Conservation (phyloP, 2,329 filamentous ascomycete genomes). For the Curvularia sp. region DNA sequence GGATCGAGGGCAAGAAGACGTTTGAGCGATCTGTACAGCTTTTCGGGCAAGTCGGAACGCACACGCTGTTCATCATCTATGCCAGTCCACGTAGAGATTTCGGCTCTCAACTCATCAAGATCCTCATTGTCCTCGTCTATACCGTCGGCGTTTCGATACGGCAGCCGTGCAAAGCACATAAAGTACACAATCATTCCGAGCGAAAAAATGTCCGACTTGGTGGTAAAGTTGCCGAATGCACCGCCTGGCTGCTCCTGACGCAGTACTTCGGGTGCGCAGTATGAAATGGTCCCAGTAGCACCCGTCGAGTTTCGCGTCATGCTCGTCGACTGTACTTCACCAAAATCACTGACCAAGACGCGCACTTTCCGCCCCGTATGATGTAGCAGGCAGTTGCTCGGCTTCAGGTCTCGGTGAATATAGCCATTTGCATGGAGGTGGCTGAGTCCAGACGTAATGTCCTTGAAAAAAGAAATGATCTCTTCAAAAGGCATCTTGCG, state of each 20-base stretch:
- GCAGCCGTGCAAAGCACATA: slow-evolving; percentile 90
- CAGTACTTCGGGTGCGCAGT: slow-evolving; percentile 94
- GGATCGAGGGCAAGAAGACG: slow-evolving; percentile 81
- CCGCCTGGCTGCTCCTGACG: slow-evolving; percentile 69
- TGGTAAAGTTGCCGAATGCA: slow-evolving; percentile 88
- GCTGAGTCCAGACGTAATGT: slow-evolving; percentile 89
- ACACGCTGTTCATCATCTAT: slow-evolving; percentile 79
- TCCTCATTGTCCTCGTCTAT: slow-evolving; percentile 93
- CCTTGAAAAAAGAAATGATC: slow-evolving; percentile 95
- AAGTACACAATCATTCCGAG: slow-evolving; percentile 99
- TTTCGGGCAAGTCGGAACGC: slow-evolving; percentile 82
- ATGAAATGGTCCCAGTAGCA: slow-evolving; percentile 94
- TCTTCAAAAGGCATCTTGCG: slow-evolving; percentile 79
- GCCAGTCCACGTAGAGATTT: slow-evolving; percentile 87
- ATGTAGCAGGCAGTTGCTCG: slow-evolving; percentile 92
- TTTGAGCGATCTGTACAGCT: slow-evolving; percentile 85
- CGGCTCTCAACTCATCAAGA: slow-evolving; percentile 79
- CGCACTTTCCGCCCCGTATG: slow-evolving; percentile 72
- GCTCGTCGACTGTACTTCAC: slow-evolving; percentile 89
- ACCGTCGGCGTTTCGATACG: slow-evolving; percentile 83
- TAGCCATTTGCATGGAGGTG: slow-evolving; percentile 92
- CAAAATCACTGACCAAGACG: slow-evolving; percentile 96
- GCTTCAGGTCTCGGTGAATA: slow-evolving; percentile 95
- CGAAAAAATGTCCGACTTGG: slow-evolving; percentile 98
- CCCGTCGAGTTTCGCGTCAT: slow-evolving; percentile 86